Conservation (phyloP, 345 rosid genomes). For the Euphorbia pulcherrima region DNA sequence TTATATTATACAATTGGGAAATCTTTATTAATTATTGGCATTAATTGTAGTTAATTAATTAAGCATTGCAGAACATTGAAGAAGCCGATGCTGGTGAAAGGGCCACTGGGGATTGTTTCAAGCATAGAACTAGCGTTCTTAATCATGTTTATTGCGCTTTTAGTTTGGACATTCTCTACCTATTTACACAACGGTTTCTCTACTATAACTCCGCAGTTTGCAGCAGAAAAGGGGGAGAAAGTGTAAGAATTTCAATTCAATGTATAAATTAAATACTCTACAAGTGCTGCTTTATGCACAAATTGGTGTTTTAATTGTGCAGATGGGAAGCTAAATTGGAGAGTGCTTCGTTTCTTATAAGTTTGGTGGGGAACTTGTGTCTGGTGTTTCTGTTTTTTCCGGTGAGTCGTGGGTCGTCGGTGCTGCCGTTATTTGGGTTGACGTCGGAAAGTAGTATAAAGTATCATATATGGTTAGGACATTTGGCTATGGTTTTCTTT, state of each 20-base stretch:
- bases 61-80: slow-evolving; percentile 27
- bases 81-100: slow-evolving; percentile 65
- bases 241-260: slow-evolving; percentile 34
- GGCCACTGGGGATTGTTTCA: slow-evolving; percentile 83
- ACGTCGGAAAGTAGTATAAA: slow-evolving; percentile 81
- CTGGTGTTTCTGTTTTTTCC: slow-evolving; percentile 67
- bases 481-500: slow-evolving; percentile 57
- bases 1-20: too few species aligned
- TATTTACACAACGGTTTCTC: slow-evolving; percentile 43
- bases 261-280: too few species aligned
- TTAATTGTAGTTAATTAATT: too few species aligned
- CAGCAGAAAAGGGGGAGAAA: slow-evolving; percentile 31
- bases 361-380: slow-evolving; percentile 59
- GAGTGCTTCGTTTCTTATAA: slow-evolving; percentile 34
- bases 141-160: slow-evolving; percentile 60
- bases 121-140: slow-evolving; percentile 54
- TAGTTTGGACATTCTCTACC: slow-evolving; percentile 52
- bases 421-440: slow-evolving; percentile 61
- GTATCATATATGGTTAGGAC: slow-evolving; percentile 91
- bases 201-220: slow-evolving; percentile 36
- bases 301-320: background rate
- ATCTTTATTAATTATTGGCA: too few species aligned
- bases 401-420: slow-evolving; percentile 75
- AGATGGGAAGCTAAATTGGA: slow-evolving; percentile 64
- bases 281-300: background rate